A percentile compares a stretch with the other conserved stretches of the same genome.
phyloP scores from a whole-genome alignment of 495 filamentous ascomycete genomes.

The Hypomontagnella submonticulosa region DNA sequence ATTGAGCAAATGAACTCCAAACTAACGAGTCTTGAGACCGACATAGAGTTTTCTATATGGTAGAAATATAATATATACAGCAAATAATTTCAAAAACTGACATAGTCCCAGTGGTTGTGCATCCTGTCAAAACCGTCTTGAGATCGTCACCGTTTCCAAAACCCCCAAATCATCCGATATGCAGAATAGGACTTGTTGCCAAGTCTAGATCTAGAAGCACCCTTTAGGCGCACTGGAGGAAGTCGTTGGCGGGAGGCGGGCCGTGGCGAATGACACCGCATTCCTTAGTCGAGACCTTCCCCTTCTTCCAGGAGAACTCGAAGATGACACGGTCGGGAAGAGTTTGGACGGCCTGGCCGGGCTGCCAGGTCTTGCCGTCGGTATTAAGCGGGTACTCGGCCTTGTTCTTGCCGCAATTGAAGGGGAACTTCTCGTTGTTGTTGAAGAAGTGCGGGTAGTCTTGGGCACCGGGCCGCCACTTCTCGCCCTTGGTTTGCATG shows the following conservation, averaged over 20 bases:
- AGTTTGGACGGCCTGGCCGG: constrained; percentile 5
- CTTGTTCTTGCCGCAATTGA: constrained; percentile 23
- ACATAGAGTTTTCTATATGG: too few relatives aligned
- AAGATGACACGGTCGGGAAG: constrained; percentile 24
- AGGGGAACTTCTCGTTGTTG: constrained; percentile 22
- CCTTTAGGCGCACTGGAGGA: constrained; percentile 23
- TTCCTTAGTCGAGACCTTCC: not conserved
- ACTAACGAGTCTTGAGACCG: too few relatives aligned
- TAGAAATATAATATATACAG: too few relatives aligned
- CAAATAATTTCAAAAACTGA: too few relatives aligned
- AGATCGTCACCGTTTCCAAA: too few relatives aligned
- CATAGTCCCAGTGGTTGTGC: too few relatives aligned
- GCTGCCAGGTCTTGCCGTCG: constrained; percentile 4
- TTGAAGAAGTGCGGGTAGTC: constrained; percentile 24
- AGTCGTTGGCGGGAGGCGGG: constrained; percentile 1
- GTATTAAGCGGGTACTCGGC: constrained; percentile 14
- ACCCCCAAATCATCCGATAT: too few relatives aligned
- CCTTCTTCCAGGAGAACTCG: constrained; percentile 18
- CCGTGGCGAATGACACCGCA: constrained; percentile 32
- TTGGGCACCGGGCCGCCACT: constrained; percentile 6
- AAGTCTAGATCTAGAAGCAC: not conserved
- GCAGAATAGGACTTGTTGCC: too few relatives aligned
- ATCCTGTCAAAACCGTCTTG: too few relatives aligned
- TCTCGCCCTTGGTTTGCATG: constrained; percentile 2
- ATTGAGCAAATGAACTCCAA: too few relatives aligned